phyloP scores from a whole-genome alignment of 1,284 basidiomycete species.

The Tylopilus orsonianus region DNA sequence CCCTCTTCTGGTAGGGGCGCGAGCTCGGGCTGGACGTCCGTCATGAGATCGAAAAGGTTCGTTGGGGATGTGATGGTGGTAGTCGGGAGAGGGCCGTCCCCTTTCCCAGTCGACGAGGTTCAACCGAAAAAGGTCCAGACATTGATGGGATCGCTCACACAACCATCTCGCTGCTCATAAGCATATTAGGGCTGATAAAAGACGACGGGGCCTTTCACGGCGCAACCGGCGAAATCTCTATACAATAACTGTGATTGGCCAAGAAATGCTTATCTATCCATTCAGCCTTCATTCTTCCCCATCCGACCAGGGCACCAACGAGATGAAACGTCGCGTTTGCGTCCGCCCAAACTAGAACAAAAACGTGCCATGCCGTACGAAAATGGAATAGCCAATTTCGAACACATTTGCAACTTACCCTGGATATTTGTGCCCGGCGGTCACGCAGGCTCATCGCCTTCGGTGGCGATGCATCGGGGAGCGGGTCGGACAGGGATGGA shows the following conservation, averaged over 20 bases:
- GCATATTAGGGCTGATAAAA: no score
- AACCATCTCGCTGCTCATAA: not conserved
- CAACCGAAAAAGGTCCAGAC: conserved; percentile 2
- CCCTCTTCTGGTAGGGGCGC: conserved; percentile 53
- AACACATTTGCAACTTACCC: conserved; percentile 18
- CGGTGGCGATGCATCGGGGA: conserved; percentile 14
- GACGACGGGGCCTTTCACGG: conserved; percentile 12
- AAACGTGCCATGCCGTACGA: not conserved
- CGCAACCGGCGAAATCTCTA: conserved; percentile 12
- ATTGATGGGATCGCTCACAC: conserved; percentile 12
- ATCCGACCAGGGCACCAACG: conserved; percentile 32
- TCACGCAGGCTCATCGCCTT: conserved; percentile 32
- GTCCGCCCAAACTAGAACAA: conserved; percentile 25
- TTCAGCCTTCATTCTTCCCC: conserved; percentile 23
- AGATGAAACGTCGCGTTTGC: conserved; percentile 31
- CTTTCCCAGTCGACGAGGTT: not conserved
- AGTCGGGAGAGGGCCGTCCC: not conserved
- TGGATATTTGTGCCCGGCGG: conserved; percentile 32
- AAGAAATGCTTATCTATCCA: conserved; percentile 18
- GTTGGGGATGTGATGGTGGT: not conserved
- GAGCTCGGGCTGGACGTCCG: conserved; percentile 55
- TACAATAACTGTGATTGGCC: conserved; percentile 22
- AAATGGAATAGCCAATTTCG: not conserved
- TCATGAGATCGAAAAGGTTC: conserved; percentile 35
- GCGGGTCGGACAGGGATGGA: not conserved